Base-by-base conservation (phyloP, 2,329 filamentous ascomycete species). In the Akanthomyces muscarius region DNA sequence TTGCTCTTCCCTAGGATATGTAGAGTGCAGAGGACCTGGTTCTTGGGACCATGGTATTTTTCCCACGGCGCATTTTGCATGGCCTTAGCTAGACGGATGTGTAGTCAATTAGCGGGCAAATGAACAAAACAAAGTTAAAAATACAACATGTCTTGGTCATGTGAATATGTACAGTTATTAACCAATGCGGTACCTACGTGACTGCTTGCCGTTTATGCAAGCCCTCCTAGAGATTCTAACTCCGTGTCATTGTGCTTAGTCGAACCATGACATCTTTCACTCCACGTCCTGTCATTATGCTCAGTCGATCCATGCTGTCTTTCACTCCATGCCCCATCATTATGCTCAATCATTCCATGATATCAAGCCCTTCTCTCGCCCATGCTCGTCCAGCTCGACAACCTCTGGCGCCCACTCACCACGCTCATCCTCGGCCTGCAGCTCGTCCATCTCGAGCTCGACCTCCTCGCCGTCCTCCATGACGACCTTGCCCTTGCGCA, bases 341-440 rank as follows among this genome's bases (percentile, higher is more conserved):
- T 30, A 6, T 30, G 28, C 28, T 30, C 28, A 30, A 30, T 30
- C 28, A 30, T 30, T 30, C 79, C 80, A 85, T 7, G 81, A 83
- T 16, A 86, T 74, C 60, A 85, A 69, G 42, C 80, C 83, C 6
- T 77, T 74, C 70, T 84, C 78, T 25, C 78, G 74, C n/a, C 83
- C 83, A 51, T 78, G 65, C 54, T 80, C 81, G 62, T 85, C 82
- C 42, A 84, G 65, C 63, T 83, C 77, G 5, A 86, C 82, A 42
- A 86, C 72, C 21, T 82, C 77, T 1, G 83, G 81, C 16, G 79
- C 78, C 67, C 80, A 83, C 64, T 85, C 83, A 18, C 82, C 82
- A 64, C 75, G 76, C 71, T 82, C 80, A 62, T 85, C 83, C 65
- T 85, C 83, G 1, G 77, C 81, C 64, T 83, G 79, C 45, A 84